Evolutionary conservation across 345 rosid genomes (phyloP).

Genomic region (Lagerstroemia speciosa): DNA sequence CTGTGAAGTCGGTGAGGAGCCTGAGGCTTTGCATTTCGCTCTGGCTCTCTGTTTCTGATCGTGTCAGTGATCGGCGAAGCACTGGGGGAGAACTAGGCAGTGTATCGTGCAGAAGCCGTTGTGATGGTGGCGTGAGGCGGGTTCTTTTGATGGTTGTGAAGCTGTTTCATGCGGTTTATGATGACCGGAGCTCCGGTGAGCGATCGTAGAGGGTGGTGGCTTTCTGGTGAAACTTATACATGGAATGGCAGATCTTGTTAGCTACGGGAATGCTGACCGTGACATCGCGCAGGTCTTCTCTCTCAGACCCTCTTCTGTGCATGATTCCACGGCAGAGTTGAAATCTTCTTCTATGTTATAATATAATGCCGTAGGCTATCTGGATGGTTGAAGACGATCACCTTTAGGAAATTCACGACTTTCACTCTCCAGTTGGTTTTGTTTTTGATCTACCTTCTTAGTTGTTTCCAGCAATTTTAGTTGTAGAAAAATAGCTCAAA

Average conservation of each 20-base stretch:
- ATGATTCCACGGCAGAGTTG: neutral
- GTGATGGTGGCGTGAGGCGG: conserved; percentile 10
- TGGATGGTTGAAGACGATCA: neutral
- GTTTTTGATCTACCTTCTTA: neutral
- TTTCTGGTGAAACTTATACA: conserved; percentile 60
- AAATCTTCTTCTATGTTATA: neutral
- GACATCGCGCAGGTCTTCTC: conserved; percentile 66
- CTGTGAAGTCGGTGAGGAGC: neutral
- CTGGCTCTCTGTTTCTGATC: neutral
- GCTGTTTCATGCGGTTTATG: conserved; percentile 35
- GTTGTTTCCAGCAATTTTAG: neutral
- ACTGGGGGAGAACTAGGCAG: neutral
- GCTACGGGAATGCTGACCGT: conserved; percentile 77
- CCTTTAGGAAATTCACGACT: neutral
- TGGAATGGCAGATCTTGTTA: conserved; percentile 99
- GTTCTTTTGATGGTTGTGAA: conserved; percentile 24
- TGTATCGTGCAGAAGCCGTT: neutral
- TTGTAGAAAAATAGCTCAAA: neutral
- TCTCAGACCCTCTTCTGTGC: neutral
- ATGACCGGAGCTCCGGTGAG: conserved; percentile 78
- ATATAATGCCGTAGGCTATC: neutral
- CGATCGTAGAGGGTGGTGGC: conserved; percentile 71
- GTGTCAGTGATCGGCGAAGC: neutral
- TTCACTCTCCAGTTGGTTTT: neutral
- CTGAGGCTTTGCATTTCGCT: neutral